Evolutionary conservation across 2,329 filamentous ascomycete species (phyloP).

Genomic region (Ophiosphaerella narmari): DNA sequence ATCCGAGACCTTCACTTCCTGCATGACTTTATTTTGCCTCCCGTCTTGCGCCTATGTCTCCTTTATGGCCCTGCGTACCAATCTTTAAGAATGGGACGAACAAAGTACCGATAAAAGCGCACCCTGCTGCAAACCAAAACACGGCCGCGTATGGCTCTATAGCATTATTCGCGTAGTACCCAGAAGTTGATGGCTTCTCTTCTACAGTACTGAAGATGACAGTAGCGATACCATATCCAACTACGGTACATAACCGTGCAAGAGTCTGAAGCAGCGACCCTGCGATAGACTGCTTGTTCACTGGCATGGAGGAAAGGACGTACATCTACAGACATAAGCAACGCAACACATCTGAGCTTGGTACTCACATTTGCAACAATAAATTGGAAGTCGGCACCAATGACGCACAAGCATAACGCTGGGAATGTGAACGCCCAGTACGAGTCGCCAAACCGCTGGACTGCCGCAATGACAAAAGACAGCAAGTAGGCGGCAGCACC

Average conservation of each 20-base stretch:
- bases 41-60: constrained; percentile 19
- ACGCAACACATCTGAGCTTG: background rate
- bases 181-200: constrained; percentile 34
- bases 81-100: constrained; percentile 60
- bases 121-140: constrained; percentile 56
- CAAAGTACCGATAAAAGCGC: constrained; percentile 51
- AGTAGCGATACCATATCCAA: constrained; percentile 66
- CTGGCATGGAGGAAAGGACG: constrained; percentile 67
- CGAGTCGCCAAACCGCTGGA: constrained; percentile 59
- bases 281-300: constrained; percentile 67
- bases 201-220: constrained; percentile 60
- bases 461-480: constrained; percentile 59
- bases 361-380: constrained; percentile 67
- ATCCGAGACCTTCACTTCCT: constrained; percentile 3
- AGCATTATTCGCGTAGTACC: constrained; percentile 50
- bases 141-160: constrained; percentile 58
- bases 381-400: constrained; percentile 72
- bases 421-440: constrained; percentile 73
- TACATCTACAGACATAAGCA: constrained; percentile 59
- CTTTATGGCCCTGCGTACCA: constrained; percentile 57
- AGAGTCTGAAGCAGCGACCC: constrained; percentile 72
- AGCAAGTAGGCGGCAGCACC: constrained; percentile 53
- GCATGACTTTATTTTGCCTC: constrained; percentile 4
- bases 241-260: constrained; percentile 62
- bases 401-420: constrained; percentile 62